These are phyloP conservation scores for Cordyceps javanica DNA, from an alignment of 2,329 filamentous ascomycete genomes.

Conservation along the genomic window DNA sequence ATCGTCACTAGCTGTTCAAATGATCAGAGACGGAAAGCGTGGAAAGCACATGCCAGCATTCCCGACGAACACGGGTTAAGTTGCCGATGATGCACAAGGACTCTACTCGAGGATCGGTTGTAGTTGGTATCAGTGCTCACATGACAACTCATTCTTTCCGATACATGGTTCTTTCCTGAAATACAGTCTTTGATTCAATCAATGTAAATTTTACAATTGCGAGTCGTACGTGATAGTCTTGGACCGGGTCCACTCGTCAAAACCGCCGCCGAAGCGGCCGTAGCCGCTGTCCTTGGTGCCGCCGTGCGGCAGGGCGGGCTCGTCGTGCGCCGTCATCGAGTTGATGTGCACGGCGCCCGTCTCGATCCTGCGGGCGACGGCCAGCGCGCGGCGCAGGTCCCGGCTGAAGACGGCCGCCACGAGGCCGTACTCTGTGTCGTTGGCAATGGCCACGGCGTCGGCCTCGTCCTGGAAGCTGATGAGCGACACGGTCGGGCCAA, in stretches of 20 bases:
- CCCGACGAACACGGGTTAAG: too few relatives aligned
- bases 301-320: constrained; percentile 53
- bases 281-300: constrained; percentile 56
- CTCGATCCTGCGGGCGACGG: constrained; percentile 53
- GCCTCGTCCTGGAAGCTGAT: constrained; percentile 58
- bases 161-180: not conserved
- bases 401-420: constrained; percentile 62
- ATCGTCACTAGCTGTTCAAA: too few relatives aligned
- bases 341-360: constrained; percentile 60
- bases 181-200: not conserved
- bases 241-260: constrained; percentile 13
- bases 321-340: constrained; percentile 56
- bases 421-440: constrained; percentile 73
- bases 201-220: too few relatives aligned
- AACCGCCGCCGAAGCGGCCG: constrained; percentile 44
- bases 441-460: constrained; percentile 66
- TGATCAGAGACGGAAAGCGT: too few relatives aligned
- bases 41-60: too few relatives aligned
- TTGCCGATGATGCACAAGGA: too few relatives aligned
- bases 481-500: constrained; percentile 63
- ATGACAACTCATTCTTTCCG: not conserved
- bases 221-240: constrained; percentile 13
- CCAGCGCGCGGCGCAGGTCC: constrained; percentile 50
- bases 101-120: too few relatives aligned
- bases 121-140: too few relatives aligned